A percentile compares a stretch with the other conserved stretches of the same genome.
Conservation (phyloP, 2,329 filamentous ascomycete genomes). For the Fusarium torulosum region DNA sequence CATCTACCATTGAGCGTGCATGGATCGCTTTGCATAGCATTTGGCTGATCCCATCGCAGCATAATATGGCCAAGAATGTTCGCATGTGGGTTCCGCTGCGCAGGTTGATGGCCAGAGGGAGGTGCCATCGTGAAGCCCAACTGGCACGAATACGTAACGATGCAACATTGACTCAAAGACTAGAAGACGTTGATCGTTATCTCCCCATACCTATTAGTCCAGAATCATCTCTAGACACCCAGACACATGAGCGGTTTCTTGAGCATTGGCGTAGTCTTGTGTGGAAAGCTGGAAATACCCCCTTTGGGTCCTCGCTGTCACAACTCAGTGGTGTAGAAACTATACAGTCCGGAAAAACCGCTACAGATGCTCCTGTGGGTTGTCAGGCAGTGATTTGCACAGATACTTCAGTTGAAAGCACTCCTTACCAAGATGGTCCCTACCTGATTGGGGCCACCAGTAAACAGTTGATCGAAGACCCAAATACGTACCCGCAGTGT, state of each 20-base stretch:
- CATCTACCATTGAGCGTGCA: conserved; percentile 59
- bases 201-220: conserved; percentile 49
- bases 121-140: conserved; percentile 54
- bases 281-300: not conserved
- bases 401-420: not conserved
- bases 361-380: not conserved
- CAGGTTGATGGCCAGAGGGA: conserved; percentile 55
- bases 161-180: conserved; percentile 35
- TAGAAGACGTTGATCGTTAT: conserved; percentile 49
- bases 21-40: conserved; percentile 62
- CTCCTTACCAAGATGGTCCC: not conserved
- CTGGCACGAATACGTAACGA: conserved; percentile 52
- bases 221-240: conserved; percentile 36
- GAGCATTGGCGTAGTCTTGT: conserved; percentile 37
- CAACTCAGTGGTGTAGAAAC: rapidly evolving
- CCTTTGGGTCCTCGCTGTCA: not conserved
- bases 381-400: not conserved
- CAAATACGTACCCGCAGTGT: conserved; percentile 7
- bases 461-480: not conserved
- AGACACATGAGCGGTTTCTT: conserved; percentile 8
- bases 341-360: not conserved
- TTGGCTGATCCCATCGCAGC: conserved; percentile 53
- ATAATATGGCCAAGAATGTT: conserved; percentile 47
- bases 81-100: conserved; percentile 58
- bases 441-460: not conserved